phyloP scores from a whole-genome alignment of 371 early-diverging fungal genomes.

The Funneliformis caledonium region DNA sequence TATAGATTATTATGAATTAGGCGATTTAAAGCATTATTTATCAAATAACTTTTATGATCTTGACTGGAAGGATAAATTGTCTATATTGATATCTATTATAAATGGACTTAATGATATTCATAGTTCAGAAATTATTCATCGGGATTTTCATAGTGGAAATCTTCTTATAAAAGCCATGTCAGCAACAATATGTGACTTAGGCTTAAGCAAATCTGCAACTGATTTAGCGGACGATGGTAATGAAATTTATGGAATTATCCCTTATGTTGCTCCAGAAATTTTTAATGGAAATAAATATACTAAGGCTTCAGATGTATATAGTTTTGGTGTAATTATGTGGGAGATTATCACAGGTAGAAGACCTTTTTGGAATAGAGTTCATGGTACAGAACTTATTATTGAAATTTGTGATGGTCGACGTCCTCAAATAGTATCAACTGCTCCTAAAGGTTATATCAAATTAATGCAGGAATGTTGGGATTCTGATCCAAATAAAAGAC shows the following conservation, averaged over 20 bases:
- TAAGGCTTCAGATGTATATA: conserved; percentile 3
- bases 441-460: too few relatives aligned
- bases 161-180: neutral
- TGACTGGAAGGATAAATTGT: neutral
- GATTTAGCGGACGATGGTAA: neutral
- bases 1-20: neutral
- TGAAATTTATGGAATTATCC: neutral
- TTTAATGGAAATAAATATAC: neutral
- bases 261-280: conserved; percentile 13
- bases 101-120: neutral
- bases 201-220: too few relatives aligned
- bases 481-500: too few relatives aligned
- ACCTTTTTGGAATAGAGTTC: neutral
- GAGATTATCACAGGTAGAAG: neutral
- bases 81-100: neutral
- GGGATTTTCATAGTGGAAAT: conserved; percentile 2
- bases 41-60: neutral
- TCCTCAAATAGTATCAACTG: neutral
- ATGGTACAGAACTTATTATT: neutral
- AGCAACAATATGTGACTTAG: too few relatives aligned
- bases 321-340: neutral
- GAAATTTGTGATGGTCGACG: neutral
- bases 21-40: neutral
- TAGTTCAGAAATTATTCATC: neutral
- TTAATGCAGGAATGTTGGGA: too few relatives aligned